These are phyloP conservation scores for Eremochloa ophiuroides DNA, from an alignment of 176 grass and related monocot genomes.

Conservation along the genomic window DNA sequence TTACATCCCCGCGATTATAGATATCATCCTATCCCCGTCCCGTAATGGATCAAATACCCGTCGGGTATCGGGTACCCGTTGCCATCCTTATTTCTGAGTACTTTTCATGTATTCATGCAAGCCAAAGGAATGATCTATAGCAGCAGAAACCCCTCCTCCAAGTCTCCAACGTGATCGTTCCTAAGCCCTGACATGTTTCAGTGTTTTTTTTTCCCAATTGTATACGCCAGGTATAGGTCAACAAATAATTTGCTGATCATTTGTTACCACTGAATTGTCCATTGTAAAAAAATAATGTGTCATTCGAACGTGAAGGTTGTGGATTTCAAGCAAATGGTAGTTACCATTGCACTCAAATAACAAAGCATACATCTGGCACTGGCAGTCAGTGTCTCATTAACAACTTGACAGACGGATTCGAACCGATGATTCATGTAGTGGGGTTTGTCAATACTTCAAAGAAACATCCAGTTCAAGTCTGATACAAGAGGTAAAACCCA, in stretches of 20 bases:
- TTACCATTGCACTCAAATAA: not conserved
- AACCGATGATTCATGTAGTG: not conserved
- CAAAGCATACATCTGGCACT: not conserved
- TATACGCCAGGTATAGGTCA: too few species aligned
- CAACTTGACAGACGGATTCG: not conserved
- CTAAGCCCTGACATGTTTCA: not conserved
- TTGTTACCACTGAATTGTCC: too few species aligned
- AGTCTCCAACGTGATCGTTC: not conserved
- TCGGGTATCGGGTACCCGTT: too few species aligned
- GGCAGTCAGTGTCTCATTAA: not conserved
- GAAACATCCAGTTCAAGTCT: not conserved
- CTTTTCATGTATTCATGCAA: not conserved
- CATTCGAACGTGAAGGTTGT: too few species aligned
- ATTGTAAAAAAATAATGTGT: too few species aligned
- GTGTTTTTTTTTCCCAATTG: not conserved
- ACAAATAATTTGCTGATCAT: too few species aligned
- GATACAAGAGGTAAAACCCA: conserved; percentile 11
- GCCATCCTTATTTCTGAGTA: too few species aligned
- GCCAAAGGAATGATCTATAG: not conserved
- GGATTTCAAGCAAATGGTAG: too few species aligned
- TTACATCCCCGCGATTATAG: too few species aligned
- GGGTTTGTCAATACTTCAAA: not conserved
- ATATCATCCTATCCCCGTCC: too few species aligned
- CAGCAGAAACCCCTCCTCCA: not conserved
- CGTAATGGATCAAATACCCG: too few species aligned